Conservation (phyloP, 2,329 filamentous ascomycete genomes). For the Aureobasidium musti region DNA sequence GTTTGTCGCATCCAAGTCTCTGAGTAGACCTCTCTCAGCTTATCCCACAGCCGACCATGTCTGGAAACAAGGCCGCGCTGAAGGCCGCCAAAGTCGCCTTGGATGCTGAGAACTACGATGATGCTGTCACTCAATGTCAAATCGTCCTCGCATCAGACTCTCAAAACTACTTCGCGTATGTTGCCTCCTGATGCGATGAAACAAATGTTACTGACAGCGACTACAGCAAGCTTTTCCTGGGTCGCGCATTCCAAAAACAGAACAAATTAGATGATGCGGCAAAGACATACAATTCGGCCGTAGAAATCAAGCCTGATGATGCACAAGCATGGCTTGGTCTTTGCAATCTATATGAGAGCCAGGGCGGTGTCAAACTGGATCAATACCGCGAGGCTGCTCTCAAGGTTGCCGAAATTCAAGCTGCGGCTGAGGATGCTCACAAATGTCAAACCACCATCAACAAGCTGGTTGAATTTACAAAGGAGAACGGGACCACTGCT, state of each 20-base stretch:
- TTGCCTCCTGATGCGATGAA: slow-evolving; percentile 29
- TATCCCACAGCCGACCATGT: neutral
- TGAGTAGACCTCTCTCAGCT: neutral
- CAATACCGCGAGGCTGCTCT: slow-evolving; percentile 74
- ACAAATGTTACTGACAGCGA: slow-evolving; percentile 3
- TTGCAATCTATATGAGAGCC: slow-evolving; percentile 79
- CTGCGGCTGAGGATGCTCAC: slow-evolving; percentile 61
- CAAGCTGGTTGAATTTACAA: slow-evolving; percentile 75
- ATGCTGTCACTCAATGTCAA: slow-evolving; percentile 69
- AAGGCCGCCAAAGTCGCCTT: slow-evolving; percentile 80
- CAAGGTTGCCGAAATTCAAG: slow-evolving; percentile 73
- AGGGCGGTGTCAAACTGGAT: slow-evolving; percentile 66
- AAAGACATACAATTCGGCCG: slow-evolving; percentile 71
- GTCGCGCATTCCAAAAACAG: slow-evolving; percentile 79
- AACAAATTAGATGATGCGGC: slow-evolving; percentile 72
- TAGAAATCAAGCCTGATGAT: slow-evolving; percentile 70
- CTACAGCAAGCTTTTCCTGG: slow-evolving; percentile 76
- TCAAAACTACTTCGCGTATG: slow-evolving; percentile 79
- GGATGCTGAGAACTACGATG: slow-evolving; percentile 75
- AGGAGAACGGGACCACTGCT: slow-evolving; percentile 67
- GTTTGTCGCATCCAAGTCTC: neutral
- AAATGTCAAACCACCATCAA: slow-evolving; percentile 67
- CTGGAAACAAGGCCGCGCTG: slow-evolving; percentile 66
- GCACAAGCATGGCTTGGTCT: slow-evolving; percentile 90
- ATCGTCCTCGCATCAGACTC: slow-evolving; percentile 70